Base-by-base conservation (phyloP, 371 early-diverging fungal species). In the Rhizopus microsporus region DNA sequence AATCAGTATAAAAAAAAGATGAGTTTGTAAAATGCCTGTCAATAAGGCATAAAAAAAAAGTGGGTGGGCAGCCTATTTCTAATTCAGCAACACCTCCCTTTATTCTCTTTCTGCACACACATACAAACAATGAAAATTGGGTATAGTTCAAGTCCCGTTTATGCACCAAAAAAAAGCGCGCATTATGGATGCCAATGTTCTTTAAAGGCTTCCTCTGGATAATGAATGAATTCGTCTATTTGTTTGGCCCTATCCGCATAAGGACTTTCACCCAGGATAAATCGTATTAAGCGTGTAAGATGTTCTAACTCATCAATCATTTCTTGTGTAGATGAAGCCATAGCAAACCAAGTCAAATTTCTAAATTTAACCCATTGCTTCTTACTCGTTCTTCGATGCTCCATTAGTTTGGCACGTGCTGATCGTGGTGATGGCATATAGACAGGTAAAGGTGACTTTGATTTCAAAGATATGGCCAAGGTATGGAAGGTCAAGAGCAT, bases 261-360 rank as follows among this genome's bases (percentile, higher is more conserved):
- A 16, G 59, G 65, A 44, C 56, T 67, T 15, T 76, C 73, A 13
- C 80, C 80, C 8, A 75, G 72, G 51, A 76, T 68, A 33, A 67
- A 72, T n/a, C 65, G 59, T n/a, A 75, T 62, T 6, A 80, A 60
- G 12, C 63, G 49, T 7, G 59, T 60, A 7, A 80, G 39, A 54
- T 80, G 71, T 31, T 77, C 85, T 4, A 85, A 67, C 40, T 85
- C 83, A n/a, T 75, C 78, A 51, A 85, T 80, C 43, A 83, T 80
- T 65, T 85, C 86, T 46, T 83, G 79, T 0, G 72, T 64, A 3
- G 72, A 75, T 35, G 71, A 72, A 4, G 79, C 74, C 65, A 75
- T 72, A 12, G 79, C 76, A 69, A 78, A 78, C 79, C 79, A 78
- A 3, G 76, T 74, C n/a, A 78, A 46, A 51, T 74, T 75, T 34